A percentile compares a stretch with the other conserved stretches of the same genome.
These are phyloP conservation scores for Miscanthus lutarioriparius DNA, from an alignment of 176 grass and related monocot genomes.

Conservation along the genomic window DNA sequence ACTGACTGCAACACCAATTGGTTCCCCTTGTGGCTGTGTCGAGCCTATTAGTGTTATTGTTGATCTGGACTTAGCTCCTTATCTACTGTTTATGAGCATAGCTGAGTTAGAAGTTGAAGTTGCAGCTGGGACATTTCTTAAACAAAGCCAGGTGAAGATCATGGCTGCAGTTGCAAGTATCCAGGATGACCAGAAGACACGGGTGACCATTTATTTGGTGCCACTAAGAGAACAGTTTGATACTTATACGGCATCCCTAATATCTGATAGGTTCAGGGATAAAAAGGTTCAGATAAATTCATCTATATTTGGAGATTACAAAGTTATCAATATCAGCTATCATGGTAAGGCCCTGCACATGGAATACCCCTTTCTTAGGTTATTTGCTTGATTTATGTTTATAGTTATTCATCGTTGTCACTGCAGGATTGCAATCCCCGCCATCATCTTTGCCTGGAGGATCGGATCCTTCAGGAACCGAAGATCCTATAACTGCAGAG, in stretches of 20 bases:
- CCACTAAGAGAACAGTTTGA: constrained; percentile 92
- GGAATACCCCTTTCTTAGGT: constrained; percentile 8
- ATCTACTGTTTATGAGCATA: constrained; percentile 83
- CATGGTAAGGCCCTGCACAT: constrained; percentile 60
- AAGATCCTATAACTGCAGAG: constrained; percentile 66
- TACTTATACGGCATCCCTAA: constrained; percentile 62
- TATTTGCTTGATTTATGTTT: constrained; percentile 18
- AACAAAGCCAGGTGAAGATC: constrained; percentile 98
- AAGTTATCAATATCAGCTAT: constrained; percentile 78
- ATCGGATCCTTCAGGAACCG: constrained; percentile 34
- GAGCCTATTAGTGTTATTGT: constrained; percentile 65
- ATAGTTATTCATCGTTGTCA: constrained; percentile 14
- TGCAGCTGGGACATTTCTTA: constrained; percentile 90
- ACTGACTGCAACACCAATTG: constrained; percentile 65
- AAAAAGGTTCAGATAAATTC: constrained; percentile 72
- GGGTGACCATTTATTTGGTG: constrained; percentile 88
- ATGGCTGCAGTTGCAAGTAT: constrained; percentile 85
- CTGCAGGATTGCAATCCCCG: constrained; percentile 62
- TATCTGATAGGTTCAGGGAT: constrained; percentile 80
- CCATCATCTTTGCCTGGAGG: constrained; percentile 54
- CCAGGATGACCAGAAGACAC: constrained; percentile 81
- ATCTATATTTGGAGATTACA: constrained; percentile 80
- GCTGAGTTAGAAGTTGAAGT: constrained; percentile 86
- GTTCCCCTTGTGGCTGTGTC: constrained; percentile 89
- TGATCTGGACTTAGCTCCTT: constrained; percentile 75